Conservation (phyloP, 2,329 filamentous ascomycete species). For the Boeremia lycopersici region DNA sequence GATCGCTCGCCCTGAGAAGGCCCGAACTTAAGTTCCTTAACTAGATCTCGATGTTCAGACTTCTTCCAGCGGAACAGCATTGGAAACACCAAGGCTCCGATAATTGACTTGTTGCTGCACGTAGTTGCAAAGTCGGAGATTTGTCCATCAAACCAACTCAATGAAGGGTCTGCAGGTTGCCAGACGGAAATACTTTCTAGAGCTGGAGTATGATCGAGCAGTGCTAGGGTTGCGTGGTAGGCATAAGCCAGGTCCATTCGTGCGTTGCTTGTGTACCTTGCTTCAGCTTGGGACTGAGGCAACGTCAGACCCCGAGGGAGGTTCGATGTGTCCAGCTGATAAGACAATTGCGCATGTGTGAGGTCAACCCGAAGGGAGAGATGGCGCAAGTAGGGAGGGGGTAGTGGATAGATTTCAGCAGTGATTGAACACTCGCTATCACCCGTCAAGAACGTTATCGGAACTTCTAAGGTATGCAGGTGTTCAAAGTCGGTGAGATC, state of each 20-base stretch:
- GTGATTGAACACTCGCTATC: conserved; percentile 30
- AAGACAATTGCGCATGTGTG: conserved; percentile 31
- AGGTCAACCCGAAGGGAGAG: conserved; percentile 33
- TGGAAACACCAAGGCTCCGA: conserved; percentile 26
- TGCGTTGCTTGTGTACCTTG: conserved; percentile 20
- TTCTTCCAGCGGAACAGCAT: conserved; percentile 33
- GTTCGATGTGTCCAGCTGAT: conserved; percentile 25
- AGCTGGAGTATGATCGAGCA: conserved; percentile 25
- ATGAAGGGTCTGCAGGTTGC: conserved; percentile 33
- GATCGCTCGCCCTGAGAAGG: neutral
- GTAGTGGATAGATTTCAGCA: conserved; percentile 24
- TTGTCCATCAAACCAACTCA: conserved; percentile 32
- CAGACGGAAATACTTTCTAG: conserved; percentile 33
- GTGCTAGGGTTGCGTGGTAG: conserved; percentile 24
- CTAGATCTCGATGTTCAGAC: conserved; percentile 30
- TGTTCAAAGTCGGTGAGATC: conserved; percentile 27
- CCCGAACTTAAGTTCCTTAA: conserved; percentile 29
- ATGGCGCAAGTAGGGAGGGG: conserved; percentile 33
- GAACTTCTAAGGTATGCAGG: conserved; percentile 34
- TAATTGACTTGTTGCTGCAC: conserved; percentile 33
- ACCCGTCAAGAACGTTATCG: conserved; percentile 34
- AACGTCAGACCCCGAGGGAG: conserved; percentile 22
- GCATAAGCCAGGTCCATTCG: conserved; percentile 37
- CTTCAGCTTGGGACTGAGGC: conserved; percentile 23
- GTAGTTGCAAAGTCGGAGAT: conserved; percentile 30